Base-by-base conservation (phyloP, 139 green algal species). In the Ettlia oleoabundans region DNA sequence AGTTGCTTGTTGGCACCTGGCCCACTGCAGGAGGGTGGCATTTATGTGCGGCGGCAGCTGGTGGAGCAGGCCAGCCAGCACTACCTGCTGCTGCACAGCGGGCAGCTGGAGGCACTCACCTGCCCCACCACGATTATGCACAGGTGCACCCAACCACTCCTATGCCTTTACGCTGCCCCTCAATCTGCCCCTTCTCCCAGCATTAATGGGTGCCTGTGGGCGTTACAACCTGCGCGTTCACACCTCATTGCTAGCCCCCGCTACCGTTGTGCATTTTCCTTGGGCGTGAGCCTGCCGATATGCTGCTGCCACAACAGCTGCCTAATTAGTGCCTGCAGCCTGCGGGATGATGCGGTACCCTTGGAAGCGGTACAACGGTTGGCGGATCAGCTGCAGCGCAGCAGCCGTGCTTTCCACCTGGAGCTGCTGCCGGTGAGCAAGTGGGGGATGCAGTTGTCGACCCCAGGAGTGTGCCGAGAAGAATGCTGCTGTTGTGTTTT, bases 351-450 rank as follows among this genome's bases (percentile, higher is more conserved):
- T 33, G 77, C 61, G 0, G 64, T 82, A 13, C 77, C 77, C 30
- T 35, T 65, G 77, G 32, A 65, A 22, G 35, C 71, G 24, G 61
- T 72, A 33, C 43, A 74, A 32, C 77, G 64, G 62, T 41, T 82
- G 24, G 63, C 77, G 2, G 76, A 71, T 47, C 61, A 82, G 41
- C 76, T 82, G 41, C 40, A 52, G 41, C 38, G 40, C 4, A 74
- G 61, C 62, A 72, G 76, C 76, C 62, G 76, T 4, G 33, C 61
- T 42, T 82, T 82, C 41, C 76, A 82, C 61, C n/a, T 72, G 0
- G 76, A 82, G 41, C 41, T 82, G 61, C 40, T 82, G 76, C 61
- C 61, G 76, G 76, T 82, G 71, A n/a, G 71, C 22, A n/a, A 28
- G 2, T 63, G 69, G 6, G 65, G 62, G 30, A 42, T n/a, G 61